Evolutionary conservation across 2,329 filamentous ascomycete genomes (phyloP).

Genomic region (Emericellopsis cladophorae): DNA sequence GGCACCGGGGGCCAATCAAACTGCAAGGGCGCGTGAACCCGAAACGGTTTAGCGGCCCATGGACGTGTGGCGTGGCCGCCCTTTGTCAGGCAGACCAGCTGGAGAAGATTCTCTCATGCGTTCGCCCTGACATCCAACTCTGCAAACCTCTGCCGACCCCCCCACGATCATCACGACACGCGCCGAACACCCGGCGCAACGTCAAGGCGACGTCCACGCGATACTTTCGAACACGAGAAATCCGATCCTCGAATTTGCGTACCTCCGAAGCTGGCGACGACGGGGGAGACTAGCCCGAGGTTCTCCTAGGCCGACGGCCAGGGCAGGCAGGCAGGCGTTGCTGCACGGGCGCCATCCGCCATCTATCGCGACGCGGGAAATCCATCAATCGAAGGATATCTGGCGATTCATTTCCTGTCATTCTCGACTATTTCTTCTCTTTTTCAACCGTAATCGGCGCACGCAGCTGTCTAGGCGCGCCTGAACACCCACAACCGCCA

Average conservation of each 20-base stretch:
- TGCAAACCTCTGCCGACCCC: conserved; percentile 26
- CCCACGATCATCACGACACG: conserved; percentile 34
- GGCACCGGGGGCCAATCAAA: background rate
- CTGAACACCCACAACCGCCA: conserved; percentile 23
- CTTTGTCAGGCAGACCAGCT: conserved; percentile 8
- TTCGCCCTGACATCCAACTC: conserved; percentile 22
- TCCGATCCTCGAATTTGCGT: conserved; percentile 23
- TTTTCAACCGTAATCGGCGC: conserved; percentile 7
- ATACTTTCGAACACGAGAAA: conserved; percentile 16
- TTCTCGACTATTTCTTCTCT: conserved; percentile 11
- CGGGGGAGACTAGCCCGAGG: conserved; percentile 29
- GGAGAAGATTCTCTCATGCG: conserved; percentile 31
- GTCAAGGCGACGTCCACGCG: conserved; percentile 9
- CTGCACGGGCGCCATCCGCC: conserved; percentile 16
- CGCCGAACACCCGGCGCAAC: conserved; percentile 35
- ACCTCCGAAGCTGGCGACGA: conserved; percentile 28
- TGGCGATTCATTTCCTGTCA: conserved; percentile 7
- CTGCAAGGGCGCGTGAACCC: conserved; percentile 5
- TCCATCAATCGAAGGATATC: conserved; percentile 17
- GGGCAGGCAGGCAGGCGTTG: conserved; percentile 14
- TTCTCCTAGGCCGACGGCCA: conserved; percentile 34
- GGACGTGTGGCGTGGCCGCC: conserved; percentile 18
- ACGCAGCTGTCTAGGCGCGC: conserved; percentile 5
- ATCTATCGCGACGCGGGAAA: conserved; percentile 16
- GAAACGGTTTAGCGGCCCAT: conserved; percentile 19